phyloP scores from a whole-genome alignment of 2,329 filamentous ascomycete genomes.

The Monascus ruber region DNA sequence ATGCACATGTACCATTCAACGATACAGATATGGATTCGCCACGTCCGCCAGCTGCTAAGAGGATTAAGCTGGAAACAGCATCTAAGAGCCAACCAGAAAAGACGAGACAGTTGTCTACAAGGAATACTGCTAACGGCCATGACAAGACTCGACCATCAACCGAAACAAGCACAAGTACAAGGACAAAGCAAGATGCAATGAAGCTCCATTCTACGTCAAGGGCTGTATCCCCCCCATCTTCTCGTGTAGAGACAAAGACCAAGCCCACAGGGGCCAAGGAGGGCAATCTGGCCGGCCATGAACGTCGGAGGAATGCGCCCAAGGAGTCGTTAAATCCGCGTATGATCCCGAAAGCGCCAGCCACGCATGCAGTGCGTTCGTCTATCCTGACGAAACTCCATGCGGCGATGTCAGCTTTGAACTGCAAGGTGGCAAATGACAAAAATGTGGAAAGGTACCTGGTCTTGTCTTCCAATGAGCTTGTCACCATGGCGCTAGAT shows the following conservation, averaged over 20 bases:
- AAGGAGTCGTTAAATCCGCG: conserved; percentile 36
- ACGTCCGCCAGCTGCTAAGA: conserved; percentile 19
- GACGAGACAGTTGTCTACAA: too few relatives aligned
- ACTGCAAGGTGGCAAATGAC: conserved; percentile 19
- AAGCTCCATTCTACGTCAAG: conserved; percentile 12
- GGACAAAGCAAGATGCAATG: conserved; percentile 1
- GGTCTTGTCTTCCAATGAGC: conserved; percentile 31
- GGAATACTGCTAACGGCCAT: too few relatives aligned
- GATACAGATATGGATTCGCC: background rate
- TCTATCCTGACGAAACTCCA: conserved; percentile 35
- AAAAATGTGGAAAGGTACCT: conserved; percentile 20
- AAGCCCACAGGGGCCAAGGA: background rate
- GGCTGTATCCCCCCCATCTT: conserved; percentile 19
- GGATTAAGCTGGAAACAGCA: conserved; percentile 10
- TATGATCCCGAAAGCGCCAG: conserved; percentile 33
- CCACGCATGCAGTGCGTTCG: conserved; percentile 28
- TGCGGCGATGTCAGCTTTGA: conserved; percentile 30
- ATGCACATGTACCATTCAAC: conserved; percentile 1
- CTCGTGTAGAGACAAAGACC: conserved; percentile 4
- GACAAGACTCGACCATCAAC: too few relatives aligned
- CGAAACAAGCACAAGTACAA: background rate
- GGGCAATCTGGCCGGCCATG: conserved; percentile 6
- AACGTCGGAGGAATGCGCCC: conserved; percentile 15
- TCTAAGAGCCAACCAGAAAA: background rate
- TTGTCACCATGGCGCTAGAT: conserved; percentile 36